Percentiles rank a stretch among this genome's conserved stretches.
Evolutionary conservation across 768 basidiomycete species (phyloP).

Genomic region (Termitomyces sp.): DNA sequence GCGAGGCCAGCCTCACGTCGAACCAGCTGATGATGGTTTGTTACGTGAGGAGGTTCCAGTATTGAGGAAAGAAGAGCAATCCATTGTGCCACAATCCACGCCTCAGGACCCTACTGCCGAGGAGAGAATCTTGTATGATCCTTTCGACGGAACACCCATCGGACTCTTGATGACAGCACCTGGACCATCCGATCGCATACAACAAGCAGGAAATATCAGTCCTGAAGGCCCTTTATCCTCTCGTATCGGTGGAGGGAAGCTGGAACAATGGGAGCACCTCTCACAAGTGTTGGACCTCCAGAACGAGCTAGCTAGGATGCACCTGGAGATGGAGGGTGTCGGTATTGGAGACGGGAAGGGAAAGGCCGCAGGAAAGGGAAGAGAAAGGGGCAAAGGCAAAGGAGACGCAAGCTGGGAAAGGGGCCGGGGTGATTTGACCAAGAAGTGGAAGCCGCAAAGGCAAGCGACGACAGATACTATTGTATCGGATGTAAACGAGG

Average conservation of each 20-base stretch:
- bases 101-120: slow-evolving; percentile 1
- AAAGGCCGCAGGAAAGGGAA: slow-evolving; percentile 31
- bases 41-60: slow-evolving; percentile 1
- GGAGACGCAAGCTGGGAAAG: slow-evolving; percentile 7
- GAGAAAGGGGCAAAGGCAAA: slow-evolving; percentile 20
- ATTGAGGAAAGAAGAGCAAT: neutral
- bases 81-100: neutral
- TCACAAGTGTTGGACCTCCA: slow-evolving; percentile 68
- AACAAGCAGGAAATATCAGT: slow-evolving; percentile 4
- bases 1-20: slow-evolving; percentile 21
- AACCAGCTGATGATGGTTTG: slow-evolving; percentile 8
- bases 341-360: slow-evolving; percentile 29
- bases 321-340: slow-evolving; percentile 69
- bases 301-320: slow-evolving; percentile 65
- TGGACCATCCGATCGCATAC: slow-evolving; percentile 5
- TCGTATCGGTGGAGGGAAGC: slow-evolving; percentile 25
- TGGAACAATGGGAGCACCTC: slow-evolving; percentile 62
- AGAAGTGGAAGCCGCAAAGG: slow-evolving; percentile 6
- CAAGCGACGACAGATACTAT: slow-evolving; percentile 14
- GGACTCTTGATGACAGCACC: slow-evolving; percentile 26
- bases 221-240: neutral
- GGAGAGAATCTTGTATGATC: slow-evolving; percentile 29
- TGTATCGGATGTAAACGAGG: slow-evolving; percentile 27
- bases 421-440: slow-evolving; percentile 1
- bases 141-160: slow-evolving; percentile 39